Evolutionary conservation across 164 flowering plant genomes (phyloP).

Genomic region (Liquidambar formosana): DNA sequence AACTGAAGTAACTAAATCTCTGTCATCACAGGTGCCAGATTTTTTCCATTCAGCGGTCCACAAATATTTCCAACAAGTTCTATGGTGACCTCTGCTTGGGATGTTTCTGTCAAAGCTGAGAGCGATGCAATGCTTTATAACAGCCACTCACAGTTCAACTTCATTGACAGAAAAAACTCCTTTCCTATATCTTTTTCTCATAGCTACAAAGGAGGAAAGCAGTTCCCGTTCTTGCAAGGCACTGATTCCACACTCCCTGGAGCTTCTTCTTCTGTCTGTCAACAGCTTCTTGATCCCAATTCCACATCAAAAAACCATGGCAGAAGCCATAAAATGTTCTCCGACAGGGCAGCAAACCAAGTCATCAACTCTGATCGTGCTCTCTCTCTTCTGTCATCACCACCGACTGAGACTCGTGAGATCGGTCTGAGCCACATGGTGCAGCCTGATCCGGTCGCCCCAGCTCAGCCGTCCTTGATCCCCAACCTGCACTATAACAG

Average conservation of each 20-base stretch:
- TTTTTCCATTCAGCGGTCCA: slow-evolving; percentile 42
- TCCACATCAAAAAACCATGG: slow-evolving; percentile 10
- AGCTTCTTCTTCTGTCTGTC: slow-evolving; percentile 23
- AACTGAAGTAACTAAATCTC: neutral
- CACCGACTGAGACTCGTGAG: slow-evolving; percentile 34
- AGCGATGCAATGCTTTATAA: slow-evolving; percentile 26
- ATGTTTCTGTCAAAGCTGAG: slow-evolving; percentile 42
- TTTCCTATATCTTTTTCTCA: slow-evolving; percentile 33
- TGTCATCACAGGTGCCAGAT: slow-evolving; percentile 38
- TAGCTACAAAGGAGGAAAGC: slow-evolving; percentile 41
- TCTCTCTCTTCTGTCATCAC: slow-evolving; percentile 86
- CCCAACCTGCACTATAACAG: slow-evolving; percentile 20
- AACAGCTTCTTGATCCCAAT: slow-evolving; percentile 23
- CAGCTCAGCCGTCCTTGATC: slow-evolving; percentile 23
- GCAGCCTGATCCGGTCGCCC: slow-evolving; percentile 20
- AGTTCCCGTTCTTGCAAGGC: slow-evolving; percentile 45
- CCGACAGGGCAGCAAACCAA: slow-evolving; percentile 25
- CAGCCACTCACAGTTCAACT: slow-evolving; percentile 32
- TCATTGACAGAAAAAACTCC: slow-evolving; percentile 29
- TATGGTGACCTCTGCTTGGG: slow-evolving; percentile 44
- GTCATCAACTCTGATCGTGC: slow-evolving; percentile 44
- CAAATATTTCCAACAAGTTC: slow-evolving; percentile 36
- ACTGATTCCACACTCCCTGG: slow-evolving; percentile 15
- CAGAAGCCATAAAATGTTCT: slow-evolving; percentile 27
- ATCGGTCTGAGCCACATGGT: slow-evolving; percentile 30